Evolutionary conservation across 495 filamentous ascomycete genomes (phyloP).

Genomic region (Aspergillus sparsus): DNA sequence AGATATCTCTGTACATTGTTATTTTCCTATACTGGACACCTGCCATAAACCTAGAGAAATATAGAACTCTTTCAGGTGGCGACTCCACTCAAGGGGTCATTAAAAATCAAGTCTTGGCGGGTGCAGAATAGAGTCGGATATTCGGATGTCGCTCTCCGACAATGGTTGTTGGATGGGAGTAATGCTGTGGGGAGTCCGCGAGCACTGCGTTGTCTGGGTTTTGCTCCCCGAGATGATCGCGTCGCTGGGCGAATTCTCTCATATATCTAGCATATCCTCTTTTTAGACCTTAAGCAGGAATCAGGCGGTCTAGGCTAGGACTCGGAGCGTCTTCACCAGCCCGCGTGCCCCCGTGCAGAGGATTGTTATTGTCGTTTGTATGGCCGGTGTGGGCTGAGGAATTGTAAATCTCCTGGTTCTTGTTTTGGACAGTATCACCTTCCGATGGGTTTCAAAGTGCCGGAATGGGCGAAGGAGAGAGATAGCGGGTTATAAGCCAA

Average conservation of each 20-base stretch:
- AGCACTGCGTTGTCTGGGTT: conserved; percentile 14
- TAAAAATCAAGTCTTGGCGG: no score
- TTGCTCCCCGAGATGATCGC: conserved; percentile 39
- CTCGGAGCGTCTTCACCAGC: conserved; percentile 43
- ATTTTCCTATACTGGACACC: no score
- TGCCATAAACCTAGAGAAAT: no score
- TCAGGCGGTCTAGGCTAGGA: conserved; percentile 34
- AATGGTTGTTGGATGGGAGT: conserved; percentile 45
- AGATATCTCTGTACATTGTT: no score
- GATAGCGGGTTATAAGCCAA: no score
- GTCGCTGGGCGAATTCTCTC: conserved; percentile 44
- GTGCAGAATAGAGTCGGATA: no score
- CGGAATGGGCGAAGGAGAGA: conserved; percentile 34
- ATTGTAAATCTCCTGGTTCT: conserved; percentile 31
- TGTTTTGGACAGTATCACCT: conserved; percentile 42
- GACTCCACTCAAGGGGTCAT: no score
- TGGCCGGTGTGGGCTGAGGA: conserved; percentile 37
- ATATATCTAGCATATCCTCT: conserved; percentile 49
- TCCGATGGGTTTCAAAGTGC: conserved; percentile 38
- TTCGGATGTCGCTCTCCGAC: conserved; percentile 33
- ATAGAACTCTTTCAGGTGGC: no score
- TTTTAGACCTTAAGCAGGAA: conserved; percentile 38
- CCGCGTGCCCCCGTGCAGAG: conserved; percentile 40
- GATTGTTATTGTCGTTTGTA: conserved; percentile 51
- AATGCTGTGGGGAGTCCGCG: conserved; percentile 12